Base-by-base conservation (phyloP, 164 flowering plant genomes). In the Berberis thunbergii region DNA sequence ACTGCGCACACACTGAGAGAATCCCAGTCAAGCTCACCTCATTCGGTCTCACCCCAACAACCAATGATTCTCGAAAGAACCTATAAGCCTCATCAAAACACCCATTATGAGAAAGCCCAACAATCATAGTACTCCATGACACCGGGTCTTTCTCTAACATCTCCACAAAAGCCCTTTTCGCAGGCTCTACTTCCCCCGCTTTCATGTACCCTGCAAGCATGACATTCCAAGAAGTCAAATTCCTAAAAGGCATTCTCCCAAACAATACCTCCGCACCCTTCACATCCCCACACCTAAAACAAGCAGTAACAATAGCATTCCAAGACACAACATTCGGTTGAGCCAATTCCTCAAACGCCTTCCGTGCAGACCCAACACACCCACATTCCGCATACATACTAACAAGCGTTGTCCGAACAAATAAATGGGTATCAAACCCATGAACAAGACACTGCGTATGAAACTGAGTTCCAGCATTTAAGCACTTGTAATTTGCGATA, bases 111-210 rank as follows among this genome's bases (percentile, higher is more conserved):
- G 79, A 67, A 64, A 80, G 75, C 70, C 95, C 95, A 64, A 69
- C 75, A 70, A 87, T 80, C 86, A 85, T 81, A n/a, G 83, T 85
- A 68, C 83, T 85, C 88, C 90, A 85, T 43, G 94, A 85, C 11
- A 85, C 81, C 43, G 70, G 75, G 63, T 82, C 88, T 60, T 74
- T 82, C 41, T 52, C 52, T 3, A 75, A 73, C 77, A 85, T 83
- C 55, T 67, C 59, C 1, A n/a, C 60, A 43, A 84, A 84, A 54
- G 26, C 26, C 26, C 26, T 26, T 26, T 26, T 26, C 26, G 26
- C 26, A 26, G 26, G 26, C 26, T 26, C 26, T 26, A 26, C 26
- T 26, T 26, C 26, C 26, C 26, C 26, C 26, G 26, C 26, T 26
- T 26, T 26, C 26, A 26, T 26, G 26, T 26, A 26, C 26, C 26